These are phyloP conservation scores for Chamaecyparis obtusa DNA, from an alignment of 75 land plant genomes.

Conservation along the genomic window DNA sequence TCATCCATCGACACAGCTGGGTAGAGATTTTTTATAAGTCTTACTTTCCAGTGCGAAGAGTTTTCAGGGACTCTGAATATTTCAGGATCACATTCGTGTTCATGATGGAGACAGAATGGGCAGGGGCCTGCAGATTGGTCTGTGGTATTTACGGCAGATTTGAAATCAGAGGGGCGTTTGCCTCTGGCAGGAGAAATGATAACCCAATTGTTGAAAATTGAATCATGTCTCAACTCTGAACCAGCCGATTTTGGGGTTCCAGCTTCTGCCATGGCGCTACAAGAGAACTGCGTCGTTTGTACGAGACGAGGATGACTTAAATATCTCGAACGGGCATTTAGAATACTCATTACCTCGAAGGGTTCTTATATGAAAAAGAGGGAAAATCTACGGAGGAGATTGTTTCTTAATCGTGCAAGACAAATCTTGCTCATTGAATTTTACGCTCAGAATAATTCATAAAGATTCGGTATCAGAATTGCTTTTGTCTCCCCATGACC, in stretches of 20 bases:
- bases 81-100: constrained; percentile 84
- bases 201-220: constrained; percentile 69
- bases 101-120: constrained; percentile 76
- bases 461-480: too few relatives aligned
- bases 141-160: constrained; percentile 14
- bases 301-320: neutral
- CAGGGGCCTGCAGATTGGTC: constrained; percentile 42
- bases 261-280: neutral
- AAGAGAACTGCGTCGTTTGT: neutral
- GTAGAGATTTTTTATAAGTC: constrained; percentile 79
- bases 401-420: too few relatives aligned
- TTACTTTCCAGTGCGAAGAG: constrained; percentile 49
- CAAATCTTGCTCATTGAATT: too few relatives aligned
- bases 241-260: neutral
- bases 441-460: too few relatives aligned
- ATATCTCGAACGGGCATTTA: neutral
- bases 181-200: constrained; percentile 73
- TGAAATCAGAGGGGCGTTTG: constrained; percentile 82
- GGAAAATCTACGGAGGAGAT: too few relatives aligned
- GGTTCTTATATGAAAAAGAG: too few relatives aligned
- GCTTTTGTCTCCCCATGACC: too few relatives aligned
- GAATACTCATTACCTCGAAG: too few relatives aligned
- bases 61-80: constrained; percentile 65
- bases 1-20: constrained; percentile 55
- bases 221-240: constrained; percentile 62